These are phyloP conservation scores for Fusarium pseudonygamai DNA, from an alignment of 2,329 filamentous ascomycete genomes.

Conservation along the genomic window DNA sequence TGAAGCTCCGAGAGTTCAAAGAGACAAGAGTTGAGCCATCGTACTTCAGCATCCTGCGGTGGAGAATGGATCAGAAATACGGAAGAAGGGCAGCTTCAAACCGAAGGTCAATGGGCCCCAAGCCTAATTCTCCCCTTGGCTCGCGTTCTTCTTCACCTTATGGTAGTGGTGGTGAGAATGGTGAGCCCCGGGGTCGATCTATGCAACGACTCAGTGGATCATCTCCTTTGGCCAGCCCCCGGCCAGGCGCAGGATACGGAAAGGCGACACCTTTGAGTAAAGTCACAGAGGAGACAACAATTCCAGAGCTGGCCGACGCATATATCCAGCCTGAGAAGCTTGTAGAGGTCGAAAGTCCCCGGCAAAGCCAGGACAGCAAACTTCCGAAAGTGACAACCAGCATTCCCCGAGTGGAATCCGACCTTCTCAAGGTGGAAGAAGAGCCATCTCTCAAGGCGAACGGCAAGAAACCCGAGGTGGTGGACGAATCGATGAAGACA, in stretches of 20 bases:
- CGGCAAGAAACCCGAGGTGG: conserved; percentile 55
- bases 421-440: conserved; percentile 45
- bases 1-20: conserved; percentile 94
- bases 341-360: conserved; percentile 65
- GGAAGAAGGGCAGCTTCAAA: conserved; percentile 68
- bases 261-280: conserved; percentile 76
- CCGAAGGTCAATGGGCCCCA: conserved; percentile 62
- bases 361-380: conserved; percentile 56
- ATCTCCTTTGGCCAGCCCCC: conserved; percentile 70
- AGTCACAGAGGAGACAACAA: conserved; percentile 73
- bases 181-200: conserved; percentile 73
- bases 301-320: conserved; percentile 52
- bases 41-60: conserved; percentile 94
- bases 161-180: conserved; percentile 69
- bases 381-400: conserved; percentile 46
- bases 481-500: conserved; percentile 67
- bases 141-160: conserved; percentile 69
- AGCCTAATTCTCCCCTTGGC: conserved; percentile 57
- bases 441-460: conserved; percentile 43
- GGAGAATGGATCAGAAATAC: conserved; percentile 95
- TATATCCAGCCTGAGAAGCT: conserved; percentile 59
- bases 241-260: conserved; percentile 63
- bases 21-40: conserved; percentile 86
- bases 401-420: conserved; percentile 48
- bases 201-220: conserved; percentile 74